These are phyloP conservation scores for Alternaria arborescens DNA, from an alignment of 2,329 filamentous ascomycete genomes.

Conservation along the genomic window DNA sequence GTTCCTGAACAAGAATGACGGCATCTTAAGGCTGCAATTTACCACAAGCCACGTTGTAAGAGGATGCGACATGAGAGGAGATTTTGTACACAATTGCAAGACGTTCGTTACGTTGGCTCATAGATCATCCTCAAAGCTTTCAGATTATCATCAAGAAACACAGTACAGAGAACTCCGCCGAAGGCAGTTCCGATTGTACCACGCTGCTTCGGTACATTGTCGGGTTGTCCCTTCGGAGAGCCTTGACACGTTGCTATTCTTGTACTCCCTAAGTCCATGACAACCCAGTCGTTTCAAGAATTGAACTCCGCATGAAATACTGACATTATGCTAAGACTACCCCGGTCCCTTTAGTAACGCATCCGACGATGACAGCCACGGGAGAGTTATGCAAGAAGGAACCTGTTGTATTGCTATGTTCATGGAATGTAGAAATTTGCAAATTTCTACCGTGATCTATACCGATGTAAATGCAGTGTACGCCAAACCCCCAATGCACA, in stretches of 20 bases:
- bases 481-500: conserved; percentile 6
- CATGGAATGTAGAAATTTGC: neutral
- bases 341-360: neutral
- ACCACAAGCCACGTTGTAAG: neutral
- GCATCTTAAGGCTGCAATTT: neutral
- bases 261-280: neutral
- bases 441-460: neutral
- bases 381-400: neutral
- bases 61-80: neutral
- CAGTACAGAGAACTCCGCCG: neutral
- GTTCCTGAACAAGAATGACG: conserved; percentile 1
- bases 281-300: conserved; percentile 9
- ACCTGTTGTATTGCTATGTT: conserved; percentile 6
- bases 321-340: conserved; percentile 9
- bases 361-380: neutral
- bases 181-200: neutral
- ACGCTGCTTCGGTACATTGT: neutral
- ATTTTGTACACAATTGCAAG: neutral
- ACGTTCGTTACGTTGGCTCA: neutral
- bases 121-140: neutral
- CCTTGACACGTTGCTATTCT: conserved; percentile 5
- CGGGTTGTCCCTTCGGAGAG: neutral
- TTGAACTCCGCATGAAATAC: conserved; percentile 9
- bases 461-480: conserved; percentile 1
- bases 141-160: neutral